Evolutionary conservation across 83 land plant species (phyloP).

Genomic region (Picea mariana): DNA sequence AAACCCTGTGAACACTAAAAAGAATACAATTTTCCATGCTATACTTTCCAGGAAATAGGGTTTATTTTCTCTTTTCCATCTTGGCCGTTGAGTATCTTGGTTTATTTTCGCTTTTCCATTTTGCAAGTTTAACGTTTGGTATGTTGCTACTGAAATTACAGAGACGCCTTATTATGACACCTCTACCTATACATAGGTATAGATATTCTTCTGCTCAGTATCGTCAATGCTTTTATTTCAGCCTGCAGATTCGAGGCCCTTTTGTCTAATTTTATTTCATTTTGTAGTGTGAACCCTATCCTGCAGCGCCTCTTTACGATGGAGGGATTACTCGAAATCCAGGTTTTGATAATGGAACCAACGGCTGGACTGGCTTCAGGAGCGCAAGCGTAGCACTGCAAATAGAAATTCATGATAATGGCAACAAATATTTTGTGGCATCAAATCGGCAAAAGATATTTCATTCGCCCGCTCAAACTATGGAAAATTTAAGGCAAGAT

Average conservation of each 20-base stretch:
- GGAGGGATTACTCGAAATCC: conserved; percentile 64
- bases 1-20: no score
- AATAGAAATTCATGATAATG: no score
- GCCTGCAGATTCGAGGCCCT: no score
- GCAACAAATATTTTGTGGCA: conserved; percentile 22
- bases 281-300: conserved; percentile 54
- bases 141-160: neutral
- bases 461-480: neutral
- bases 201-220: no score
- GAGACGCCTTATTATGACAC: neutral
- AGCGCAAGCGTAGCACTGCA: no score
- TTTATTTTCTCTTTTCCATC: no score
- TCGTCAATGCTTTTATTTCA: neutral
- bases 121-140: neutral
- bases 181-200: conserved; percentile 1
- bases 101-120: no score
- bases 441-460: conserved; percentile 19
- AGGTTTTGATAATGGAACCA: conserved; percentile 19
- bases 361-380: no score
- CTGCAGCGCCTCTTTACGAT: conserved; percentile 67
- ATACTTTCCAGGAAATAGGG: no score
- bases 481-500: conserved; percentile 2
- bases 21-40: no score
- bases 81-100: no score
- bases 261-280: neutral